Percentiles rank a stretch among this genome's conserved stretches.
Evolutionary conservation across 306 rosid species (phyloP).

Genomic region (Oemleria cerasiformis): DNA sequence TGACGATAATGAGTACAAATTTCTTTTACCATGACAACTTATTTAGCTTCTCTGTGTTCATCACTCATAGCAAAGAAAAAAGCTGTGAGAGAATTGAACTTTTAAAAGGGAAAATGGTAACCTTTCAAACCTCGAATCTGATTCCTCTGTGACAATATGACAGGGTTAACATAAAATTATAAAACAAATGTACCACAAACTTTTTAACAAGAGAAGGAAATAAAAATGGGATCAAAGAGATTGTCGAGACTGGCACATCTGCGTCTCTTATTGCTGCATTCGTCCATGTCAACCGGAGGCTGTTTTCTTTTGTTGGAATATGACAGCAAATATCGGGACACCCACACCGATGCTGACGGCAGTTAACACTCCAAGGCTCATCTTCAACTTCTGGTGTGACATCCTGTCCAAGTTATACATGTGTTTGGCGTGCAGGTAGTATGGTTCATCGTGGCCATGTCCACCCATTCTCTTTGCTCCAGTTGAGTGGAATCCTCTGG

Average conservation of each 20-base stretch:
- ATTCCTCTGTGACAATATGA: slow-evolving; percentile 5
- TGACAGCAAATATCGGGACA: slow-evolving; percentile 31
- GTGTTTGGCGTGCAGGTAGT: slow-evolving; percentile 38
- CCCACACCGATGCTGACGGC: slow-evolving; percentile 32
- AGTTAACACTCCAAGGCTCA: slow-evolving; percentile 32
- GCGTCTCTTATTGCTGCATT: slow-evolving; percentile 21
- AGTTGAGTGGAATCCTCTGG: slow-evolving; percentile 35
- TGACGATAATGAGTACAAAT: too few species aligned
- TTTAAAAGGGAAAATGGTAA: background rate
- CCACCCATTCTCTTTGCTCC: slow-evolving; percentile 40
- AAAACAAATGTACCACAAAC: slow-evolving; percentile 4
- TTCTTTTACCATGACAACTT: background rate
- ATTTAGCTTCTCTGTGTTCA: background rate
- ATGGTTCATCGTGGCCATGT: slow-evolving; percentile 40
- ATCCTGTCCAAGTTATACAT: slow-evolving; percentile 42
- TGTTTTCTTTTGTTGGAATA: slow-evolving; percentile 35
- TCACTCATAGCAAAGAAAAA: background rate
- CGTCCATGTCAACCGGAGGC: slow-evolving; percentile 26
- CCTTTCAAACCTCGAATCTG: background rate
- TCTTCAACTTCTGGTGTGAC: slow-evolving; percentile 28
- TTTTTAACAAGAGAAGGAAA: slow-evolving; percentile 3
- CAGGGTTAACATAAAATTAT: background rate
- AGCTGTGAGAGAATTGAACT: background rate
- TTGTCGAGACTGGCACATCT: slow-evolving; percentile 1
- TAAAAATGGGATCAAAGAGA: background rate